These are phyloP conservation scores for Suzukiozyma palmioleophila DNA, from an alignment of 1,139 yeast species.

Conservation along the genomic window DNA sequence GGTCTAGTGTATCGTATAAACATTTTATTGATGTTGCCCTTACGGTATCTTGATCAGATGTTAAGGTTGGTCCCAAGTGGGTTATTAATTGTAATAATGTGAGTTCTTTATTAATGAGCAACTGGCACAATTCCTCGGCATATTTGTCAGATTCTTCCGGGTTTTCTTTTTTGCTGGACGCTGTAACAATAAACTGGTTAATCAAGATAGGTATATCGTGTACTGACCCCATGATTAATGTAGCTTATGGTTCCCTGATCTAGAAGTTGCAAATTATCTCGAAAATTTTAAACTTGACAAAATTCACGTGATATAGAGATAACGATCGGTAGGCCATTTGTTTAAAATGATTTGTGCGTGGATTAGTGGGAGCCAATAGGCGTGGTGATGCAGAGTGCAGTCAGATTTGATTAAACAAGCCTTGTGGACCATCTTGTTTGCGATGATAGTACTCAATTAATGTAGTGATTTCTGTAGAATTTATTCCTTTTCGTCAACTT, in stretches of 20 bases:
- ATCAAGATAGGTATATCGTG: slow-evolving; percentile 26
- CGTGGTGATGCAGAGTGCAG: too few relatives aligned
- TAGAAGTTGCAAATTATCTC: background rate
- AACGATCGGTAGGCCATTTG: background rate
- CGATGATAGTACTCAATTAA: too few relatives aligned
- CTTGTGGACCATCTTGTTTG: too few relatives aligned
- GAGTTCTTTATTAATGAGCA: slow-evolving; percentile 17
- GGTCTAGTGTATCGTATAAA: slow-evolving; percentile 46
- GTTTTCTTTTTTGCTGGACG: slow-evolving; percentile 20
- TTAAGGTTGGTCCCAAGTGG: slow-evolving; percentile 45
- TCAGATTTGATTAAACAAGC: too few relatives aligned
- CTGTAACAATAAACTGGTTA: slow-evolving; percentile 34
- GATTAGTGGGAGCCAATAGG: too few relatives aligned
- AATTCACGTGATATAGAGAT: background rate
- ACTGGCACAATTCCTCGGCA: slow-evolving; percentile 19
- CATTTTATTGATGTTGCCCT: slow-evolving; percentile 56
- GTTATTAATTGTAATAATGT: slow-evolving; percentile 36
- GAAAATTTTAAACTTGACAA: background rate
- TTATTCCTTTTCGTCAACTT: too few relatives aligned
- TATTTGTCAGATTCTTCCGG: slow-evolving; percentile 14
- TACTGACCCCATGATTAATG: slow-evolving; percentile 7
- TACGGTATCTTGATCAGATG: slow-evolving; percentile 58
- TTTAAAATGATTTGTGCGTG: background rate
- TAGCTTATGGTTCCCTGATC: background rate
- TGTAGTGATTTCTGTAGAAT: too few relatives aligned